A percentile compares a stretch with the other conserved stretches of the same genome.
Conservation (phyloP, 139 green algal genomes). For the Tetraselmis chui region DNA sequence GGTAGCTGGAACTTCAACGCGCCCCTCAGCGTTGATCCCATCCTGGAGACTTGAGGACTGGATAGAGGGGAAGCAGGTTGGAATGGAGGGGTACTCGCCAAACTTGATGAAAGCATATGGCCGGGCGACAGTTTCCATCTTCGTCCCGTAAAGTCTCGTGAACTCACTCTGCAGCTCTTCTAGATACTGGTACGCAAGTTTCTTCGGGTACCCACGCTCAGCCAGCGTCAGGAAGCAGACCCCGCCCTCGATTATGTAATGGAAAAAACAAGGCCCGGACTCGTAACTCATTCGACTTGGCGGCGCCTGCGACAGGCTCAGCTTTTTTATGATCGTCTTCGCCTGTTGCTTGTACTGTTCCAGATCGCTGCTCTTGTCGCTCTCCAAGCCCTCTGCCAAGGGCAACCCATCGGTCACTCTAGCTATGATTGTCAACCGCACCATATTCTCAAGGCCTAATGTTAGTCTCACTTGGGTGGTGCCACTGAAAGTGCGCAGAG, state of each 20-base stretch:
- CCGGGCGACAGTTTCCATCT: constrained; percentile 81
- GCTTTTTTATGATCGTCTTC: constrained; percentile 56
- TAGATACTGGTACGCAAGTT: constrained; percentile 97
- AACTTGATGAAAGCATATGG: constrained; percentile 99
- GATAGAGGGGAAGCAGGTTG: too few species aligned
- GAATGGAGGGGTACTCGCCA: constrained; percentile 47
- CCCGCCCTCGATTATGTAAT: constrained; percentile 81
- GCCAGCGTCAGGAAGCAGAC: constrained; percentile 89
- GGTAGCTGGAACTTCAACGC: too few species aligned
- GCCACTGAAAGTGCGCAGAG: too few species aligned
- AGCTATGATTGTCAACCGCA: constrained; percentile 91
- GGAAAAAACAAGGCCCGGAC: constrained; percentile 64
- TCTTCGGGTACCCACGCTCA: constrained; percentile 88
- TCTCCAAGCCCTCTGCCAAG: constrained; percentile 91
- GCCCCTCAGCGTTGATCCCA: too few species aligned
- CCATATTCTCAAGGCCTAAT: too few species aligned
- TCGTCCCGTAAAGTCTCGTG: constrained; percentile 65
- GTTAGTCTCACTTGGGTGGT: too few species aligned
- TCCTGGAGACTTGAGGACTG: too few species aligned
- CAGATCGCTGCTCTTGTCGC: constrained; percentile 77
- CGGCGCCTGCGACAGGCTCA: constrained; percentile 12
- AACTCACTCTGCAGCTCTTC: constrained; percentile 96
- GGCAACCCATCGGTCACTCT: constrained; percentile 84
- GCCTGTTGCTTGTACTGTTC: constrained; percentile 90
- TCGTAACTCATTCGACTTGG: constrained; percentile 71